Conservation (phyloP, 495 filamentous ascomycete genomes). For the Penicillium maclennaniae region DNA sequence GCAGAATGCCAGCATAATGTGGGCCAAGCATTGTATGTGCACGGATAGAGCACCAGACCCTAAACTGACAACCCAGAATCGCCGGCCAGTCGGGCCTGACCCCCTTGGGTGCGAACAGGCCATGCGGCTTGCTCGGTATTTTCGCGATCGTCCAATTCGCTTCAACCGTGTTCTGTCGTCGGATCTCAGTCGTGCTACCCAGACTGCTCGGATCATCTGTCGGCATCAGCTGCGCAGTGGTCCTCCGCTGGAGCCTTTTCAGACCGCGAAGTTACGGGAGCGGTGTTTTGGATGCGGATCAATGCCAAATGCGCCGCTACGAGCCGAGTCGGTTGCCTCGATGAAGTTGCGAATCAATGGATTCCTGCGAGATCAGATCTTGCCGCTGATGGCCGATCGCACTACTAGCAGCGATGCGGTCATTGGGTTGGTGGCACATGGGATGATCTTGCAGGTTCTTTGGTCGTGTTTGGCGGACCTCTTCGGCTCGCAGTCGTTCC, state of each 20-base stretch:
- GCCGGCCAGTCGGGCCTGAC: conserved; percentile 72
- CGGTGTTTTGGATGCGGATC: conserved; percentile 16
- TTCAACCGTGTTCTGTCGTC: conserved; percentile 71
- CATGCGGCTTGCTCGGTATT: conserved; percentile 48
- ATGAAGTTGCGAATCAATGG: conserved; percentile 57
- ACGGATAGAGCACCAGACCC: background rate
- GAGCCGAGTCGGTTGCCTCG: conserved; percentile 42
- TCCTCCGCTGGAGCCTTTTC: conserved; percentile 5
- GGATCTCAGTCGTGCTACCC: conserved; percentile 64
- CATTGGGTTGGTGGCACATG: conserved; percentile 70
- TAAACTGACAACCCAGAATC: conserved; percentile 47
- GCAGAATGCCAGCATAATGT: conserved; percentile 87
- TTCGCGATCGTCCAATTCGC: conserved; percentile 28
- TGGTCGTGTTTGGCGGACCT: conserved; percentile 56
- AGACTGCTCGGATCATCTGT: conserved; percentile 64
- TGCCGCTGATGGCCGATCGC: conserved; percentile 47
- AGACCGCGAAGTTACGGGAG: conserved; percentile 17
- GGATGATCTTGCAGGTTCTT: conserved; percentile 66
- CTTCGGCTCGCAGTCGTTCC: conserved; percentile 43
- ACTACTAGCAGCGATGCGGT: conserved; percentile 16
- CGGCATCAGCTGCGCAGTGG: conserved; percentile 39
- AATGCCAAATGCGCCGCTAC: background rate
- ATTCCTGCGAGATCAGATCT: conserved; percentile 60
- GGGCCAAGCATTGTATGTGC: conserved; percentile 63
- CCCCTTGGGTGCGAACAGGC: conserved; percentile 70